Percentiles rank a stretch among this genome's conserved stretches.
phyloP scores from a whole-genome alignment of 225 moss, liverwort and hornwort genomes.

The Pleurozium schreberi region DNA sequence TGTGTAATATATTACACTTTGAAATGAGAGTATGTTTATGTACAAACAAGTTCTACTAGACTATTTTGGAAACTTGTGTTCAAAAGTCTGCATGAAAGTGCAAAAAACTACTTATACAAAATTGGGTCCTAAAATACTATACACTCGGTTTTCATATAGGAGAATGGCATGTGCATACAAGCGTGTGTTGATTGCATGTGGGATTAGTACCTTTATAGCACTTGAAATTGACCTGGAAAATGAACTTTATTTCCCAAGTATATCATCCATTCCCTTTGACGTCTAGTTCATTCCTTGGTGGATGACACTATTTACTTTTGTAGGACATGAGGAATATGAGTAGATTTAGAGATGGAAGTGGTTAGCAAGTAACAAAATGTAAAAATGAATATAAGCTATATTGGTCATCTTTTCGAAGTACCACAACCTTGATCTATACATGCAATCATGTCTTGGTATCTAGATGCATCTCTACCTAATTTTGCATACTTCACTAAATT shows the following conservation, averaged over 20 bases:
- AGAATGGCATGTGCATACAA: neutral
- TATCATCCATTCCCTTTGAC: neutral
- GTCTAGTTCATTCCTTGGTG: neutral
- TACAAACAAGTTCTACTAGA: too few relatives aligned
- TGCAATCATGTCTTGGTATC: neutral
- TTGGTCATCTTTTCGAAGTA: neutral
- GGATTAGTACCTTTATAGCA: neutral
- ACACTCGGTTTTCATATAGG: neutral
- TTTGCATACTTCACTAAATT: neutral
- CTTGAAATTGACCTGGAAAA: neutral
- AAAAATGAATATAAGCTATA: neutral
- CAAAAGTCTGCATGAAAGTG: neutral
- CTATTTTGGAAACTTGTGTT: too few relatives aligned
- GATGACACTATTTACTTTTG: too few relatives aligned
- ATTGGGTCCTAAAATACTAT: neutral
- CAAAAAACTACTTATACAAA: neutral
- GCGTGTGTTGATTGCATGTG: neutral
- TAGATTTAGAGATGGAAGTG: neutral
- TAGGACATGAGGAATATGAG: neutral
- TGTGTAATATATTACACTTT: too few relatives aligned
- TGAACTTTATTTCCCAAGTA: neutral
- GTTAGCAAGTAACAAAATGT: neutral
- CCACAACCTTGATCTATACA: rapidly evolving
- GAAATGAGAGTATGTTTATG: too few relatives aligned
- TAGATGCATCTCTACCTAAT: neutral